phyloP scores from a whole-genome alignment of 805 yeast species.

The Starmerella potacharoeniae region DNA sequence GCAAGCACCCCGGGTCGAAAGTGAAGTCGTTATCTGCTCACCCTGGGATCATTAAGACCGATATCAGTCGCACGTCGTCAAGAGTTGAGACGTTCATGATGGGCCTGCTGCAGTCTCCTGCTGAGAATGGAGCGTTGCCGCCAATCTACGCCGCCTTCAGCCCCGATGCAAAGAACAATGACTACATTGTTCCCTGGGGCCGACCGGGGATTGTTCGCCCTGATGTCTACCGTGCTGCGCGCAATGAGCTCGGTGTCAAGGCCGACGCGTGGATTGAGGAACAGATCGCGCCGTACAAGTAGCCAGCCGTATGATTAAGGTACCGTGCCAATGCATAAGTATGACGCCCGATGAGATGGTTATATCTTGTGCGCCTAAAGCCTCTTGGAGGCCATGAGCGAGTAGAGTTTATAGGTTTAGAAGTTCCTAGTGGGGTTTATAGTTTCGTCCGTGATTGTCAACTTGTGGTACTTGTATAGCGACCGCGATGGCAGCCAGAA shows the following conservation, averaged over 20 bases:
- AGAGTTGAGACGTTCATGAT: not conserved
- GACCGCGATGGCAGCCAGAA: too few relatives aligned
- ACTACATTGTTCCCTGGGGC: conserved; percentile 37
- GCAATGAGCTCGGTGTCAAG: conserved; percentile 28
- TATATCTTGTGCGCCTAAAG: too few relatives aligned
- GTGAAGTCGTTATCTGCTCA: conserved; percentile 31
- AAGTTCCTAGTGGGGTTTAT: too few relatives aligned
- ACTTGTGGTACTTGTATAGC: too few relatives aligned
- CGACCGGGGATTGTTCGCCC: conserved; percentile 29
- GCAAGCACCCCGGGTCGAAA: conserved; percentile 25
- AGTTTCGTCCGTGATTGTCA: too few relatives aligned
- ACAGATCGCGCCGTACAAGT: not conserved
- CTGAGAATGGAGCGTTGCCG: conserved; percentile 35
- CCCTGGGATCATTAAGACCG: conserved; percentile 34
- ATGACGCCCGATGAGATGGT: too few relatives aligned
- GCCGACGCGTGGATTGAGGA: conserved; percentile 29
- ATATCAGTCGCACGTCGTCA: conserved; percentile 27
- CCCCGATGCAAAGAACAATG: conserved; percentile 32
- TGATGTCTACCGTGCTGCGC: conserved; percentile 30
- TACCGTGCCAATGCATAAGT: not conserved
- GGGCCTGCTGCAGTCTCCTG: conserved; percentile 13
- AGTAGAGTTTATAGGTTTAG: too few relatives aligned
- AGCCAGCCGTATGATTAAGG: too few relatives aligned
- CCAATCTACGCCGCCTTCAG: conserved; percentile 35
- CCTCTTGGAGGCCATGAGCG: too few relatives aligned